phyloP scores from a whole-genome alignment of 176 grass and related monocot genomes.

The Alopecurus myosuroides region DNA sequence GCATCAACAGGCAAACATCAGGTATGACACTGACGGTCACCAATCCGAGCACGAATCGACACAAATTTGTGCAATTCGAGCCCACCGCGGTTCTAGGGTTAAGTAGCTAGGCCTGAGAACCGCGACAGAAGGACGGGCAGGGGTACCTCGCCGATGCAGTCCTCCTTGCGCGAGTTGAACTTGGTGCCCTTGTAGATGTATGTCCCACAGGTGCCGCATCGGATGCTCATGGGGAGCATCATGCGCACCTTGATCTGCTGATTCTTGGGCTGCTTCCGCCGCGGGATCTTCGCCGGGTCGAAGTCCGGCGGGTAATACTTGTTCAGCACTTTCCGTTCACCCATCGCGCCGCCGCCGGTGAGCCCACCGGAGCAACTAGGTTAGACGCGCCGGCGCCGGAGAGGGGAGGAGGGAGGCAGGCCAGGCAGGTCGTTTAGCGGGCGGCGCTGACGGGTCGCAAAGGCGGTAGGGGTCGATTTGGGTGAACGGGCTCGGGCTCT shows the following conservation, averaged over 20 bases:
- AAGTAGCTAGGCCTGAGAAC: background rate
- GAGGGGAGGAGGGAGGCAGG: background rate
- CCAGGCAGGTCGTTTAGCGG: no score
- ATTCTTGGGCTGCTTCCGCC: slow-evolving; percentile 58
- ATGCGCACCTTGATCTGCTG: slow-evolving; percentile 79
- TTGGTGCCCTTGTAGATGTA: slow-evolving; percentile 90
- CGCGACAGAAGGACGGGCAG: background rate
- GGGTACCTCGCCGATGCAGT: slow-evolving; percentile 54
- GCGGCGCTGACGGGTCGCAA: background rate
- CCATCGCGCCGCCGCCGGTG: slow-evolving; percentile 19
- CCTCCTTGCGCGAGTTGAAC: slow-evolving; percentile 85
- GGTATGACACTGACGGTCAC: background rate
- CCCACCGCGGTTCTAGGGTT: background rate
- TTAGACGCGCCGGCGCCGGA: background rate
- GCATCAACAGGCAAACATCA: background rate
- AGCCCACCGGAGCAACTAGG: slow-evolving; percentile 20
- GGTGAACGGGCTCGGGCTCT: background rate
- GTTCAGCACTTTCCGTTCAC: slow-evolving; percentile 67
- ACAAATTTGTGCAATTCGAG: background rate
- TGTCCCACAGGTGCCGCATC: slow-evolving; percentile 56
- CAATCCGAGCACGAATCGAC: background rate
- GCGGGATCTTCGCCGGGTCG: slow-evolving; percentile 66
- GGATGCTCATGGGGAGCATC: slow-evolving; percentile 89
- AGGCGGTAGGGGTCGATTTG: background rate
- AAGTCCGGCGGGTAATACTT: slow-evolving; percentile 84